Percentiles rank a stretch among this genome's conserved stretches.
Evolutionary conservation across 163 green algal genomes (phyloP).

Genomic region (Smithsoniella earleae): DNA sequence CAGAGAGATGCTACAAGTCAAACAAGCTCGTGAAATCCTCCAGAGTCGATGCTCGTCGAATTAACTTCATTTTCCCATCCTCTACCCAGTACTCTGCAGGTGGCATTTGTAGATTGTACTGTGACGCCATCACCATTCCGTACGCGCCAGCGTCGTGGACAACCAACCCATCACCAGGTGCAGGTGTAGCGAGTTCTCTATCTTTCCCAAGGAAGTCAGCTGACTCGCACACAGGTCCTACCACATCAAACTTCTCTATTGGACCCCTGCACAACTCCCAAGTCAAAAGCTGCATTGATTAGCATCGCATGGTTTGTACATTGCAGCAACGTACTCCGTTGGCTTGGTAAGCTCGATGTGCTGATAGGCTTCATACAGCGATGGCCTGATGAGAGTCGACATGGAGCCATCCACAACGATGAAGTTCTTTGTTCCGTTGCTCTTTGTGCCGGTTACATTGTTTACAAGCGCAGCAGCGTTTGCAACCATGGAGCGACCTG

Average conservation of each 20-base stretch:
- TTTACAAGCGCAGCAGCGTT: slow-evolving; percentile 74
- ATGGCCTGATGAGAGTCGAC: slow-evolving; percentile 81
- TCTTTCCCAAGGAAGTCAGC: slow-evolving; percentile 95
- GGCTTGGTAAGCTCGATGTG: slow-evolving; percentile 90
- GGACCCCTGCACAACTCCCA: not conserved
- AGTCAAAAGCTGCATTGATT: not conserved
- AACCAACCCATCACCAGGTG: slow-evolving; percentile 64
- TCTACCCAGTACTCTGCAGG: slow-evolving; percentile 88
- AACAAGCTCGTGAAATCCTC: slow-evolving; percentile 79
- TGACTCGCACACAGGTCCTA: slow-evolving; percentile 92
- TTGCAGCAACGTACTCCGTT: not conserved
- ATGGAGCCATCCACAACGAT: slow-evolving; percentile 93
- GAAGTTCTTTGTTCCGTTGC: slow-evolving; percentile 96
- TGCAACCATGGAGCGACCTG: slow-evolving; percentile 84
- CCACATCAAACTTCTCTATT: slow-evolving; percentile 73
- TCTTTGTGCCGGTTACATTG: slow-evolving; percentile 86
- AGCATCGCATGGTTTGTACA: not conserved
- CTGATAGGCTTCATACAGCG: slow-evolving; percentile 88
- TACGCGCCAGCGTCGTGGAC: slow-evolving; percentile 93
- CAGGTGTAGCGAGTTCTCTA: slow-evolving; percentile 52
- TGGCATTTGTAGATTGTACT: slow-evolving; percentile 95
- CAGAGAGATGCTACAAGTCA: slow-evolving; percentile 38
- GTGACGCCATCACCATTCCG: slow-evolving; percentile 97
- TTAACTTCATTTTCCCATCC: slow-evolving; percentile 63
- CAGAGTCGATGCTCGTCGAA: slow-evolving; percentile 72